Percentiles rank a stretch among this genome's conserved stretches.
Evolutionary conservation across 306 rosid genomes (phyloP).

Genomic region (Cucurbita pepo): DNA sequence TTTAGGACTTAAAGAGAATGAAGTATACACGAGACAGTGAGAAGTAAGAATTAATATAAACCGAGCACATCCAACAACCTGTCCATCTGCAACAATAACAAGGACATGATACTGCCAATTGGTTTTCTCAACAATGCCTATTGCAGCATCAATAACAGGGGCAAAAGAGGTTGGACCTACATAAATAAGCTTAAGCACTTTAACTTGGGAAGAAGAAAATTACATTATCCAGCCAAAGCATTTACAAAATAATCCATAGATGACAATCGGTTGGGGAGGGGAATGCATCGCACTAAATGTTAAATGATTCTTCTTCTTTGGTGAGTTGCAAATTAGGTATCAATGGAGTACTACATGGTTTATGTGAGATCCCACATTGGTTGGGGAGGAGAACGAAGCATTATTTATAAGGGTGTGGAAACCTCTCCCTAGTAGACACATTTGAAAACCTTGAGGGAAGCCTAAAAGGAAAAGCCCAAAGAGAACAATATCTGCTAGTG

Average conservation of each 20-base stretch:
- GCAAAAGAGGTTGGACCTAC: constrained; percentile 93
- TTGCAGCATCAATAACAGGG: constrained; percentile 72
- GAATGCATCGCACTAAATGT: too few species aligned
- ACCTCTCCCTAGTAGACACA: too few species aligned
- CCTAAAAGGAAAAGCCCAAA: too few species aligned
- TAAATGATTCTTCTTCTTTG: too few species aligned
- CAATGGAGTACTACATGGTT: too few species aligned
- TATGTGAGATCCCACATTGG: too few species aligned
- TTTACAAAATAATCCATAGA: background rate
- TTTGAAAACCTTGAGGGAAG: too few species aligned
- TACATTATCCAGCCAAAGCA: background rate
- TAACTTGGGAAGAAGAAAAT: background rate
- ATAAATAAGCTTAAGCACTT: constrained; percentile 3
- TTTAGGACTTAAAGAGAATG: background rate
- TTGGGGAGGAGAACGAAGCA: too few species aligned
- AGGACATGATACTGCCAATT: constrained; percentile 90
- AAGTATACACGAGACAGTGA: background rate
- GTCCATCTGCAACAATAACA: constrained; percentile 95
- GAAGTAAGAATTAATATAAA: constrained; percentile 3
- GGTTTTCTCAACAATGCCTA: constrained; percentile 64
- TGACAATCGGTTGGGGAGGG: background rate
- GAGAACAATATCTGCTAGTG: too few species aligned
- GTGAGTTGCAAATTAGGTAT: too few species aligned
- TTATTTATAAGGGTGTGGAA: too few species aligned
- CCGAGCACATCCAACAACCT: constrained; percentile 34